Percentiles rank a stretch among this genome's conserved stretches.
These are phyloP conservation scores for Ganoderma lingzhi DNA, from an alignment of 1,284 basidiomycete genomes.

Conservation along the genomic window DNA sequence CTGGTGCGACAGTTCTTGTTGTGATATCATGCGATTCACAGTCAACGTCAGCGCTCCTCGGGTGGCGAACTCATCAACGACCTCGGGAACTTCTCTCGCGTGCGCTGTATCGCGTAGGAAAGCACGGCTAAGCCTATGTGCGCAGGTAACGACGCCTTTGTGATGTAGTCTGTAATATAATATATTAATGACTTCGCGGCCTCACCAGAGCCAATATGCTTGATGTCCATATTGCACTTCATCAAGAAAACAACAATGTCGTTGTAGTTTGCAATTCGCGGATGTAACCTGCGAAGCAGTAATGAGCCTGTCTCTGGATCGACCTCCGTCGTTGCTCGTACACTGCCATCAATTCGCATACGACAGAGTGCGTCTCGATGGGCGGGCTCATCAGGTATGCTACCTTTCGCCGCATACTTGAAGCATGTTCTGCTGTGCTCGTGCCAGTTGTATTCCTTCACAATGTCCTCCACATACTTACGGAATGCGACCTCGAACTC, in stretches of 20 bases:
- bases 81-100: not conserved
- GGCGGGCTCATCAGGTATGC: too few species aligned
- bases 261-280: not conserved
- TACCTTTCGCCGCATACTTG: too few species aligned
- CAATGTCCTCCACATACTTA: too few species aligned
- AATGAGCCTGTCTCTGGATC: not conserved
- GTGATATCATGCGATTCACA: not conserved
- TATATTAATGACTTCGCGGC: not conserved
- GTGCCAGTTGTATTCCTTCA: too few species aligned
- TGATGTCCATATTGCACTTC: not conserved
- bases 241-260: not conserved
- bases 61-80: not conserved
- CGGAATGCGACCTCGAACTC: too few species aligned
- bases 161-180: not conserved
- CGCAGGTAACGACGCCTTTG: not conserved
- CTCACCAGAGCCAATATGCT: not conserved
- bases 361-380: too few species aligned
- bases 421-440: too few species aligned
- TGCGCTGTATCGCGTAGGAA: not conserved
- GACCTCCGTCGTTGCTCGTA: too few species aligned
- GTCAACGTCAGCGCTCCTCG: not conserved
- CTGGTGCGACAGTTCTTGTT: not conserved
- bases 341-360: too few species aligned
- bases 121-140: not conserved
- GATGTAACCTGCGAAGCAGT: not conserved